These are phyloP conservation scores for Sedum album DNA, from an alignment of 164 flowering plant genomes.

Conservation along the genomic window DNA sequence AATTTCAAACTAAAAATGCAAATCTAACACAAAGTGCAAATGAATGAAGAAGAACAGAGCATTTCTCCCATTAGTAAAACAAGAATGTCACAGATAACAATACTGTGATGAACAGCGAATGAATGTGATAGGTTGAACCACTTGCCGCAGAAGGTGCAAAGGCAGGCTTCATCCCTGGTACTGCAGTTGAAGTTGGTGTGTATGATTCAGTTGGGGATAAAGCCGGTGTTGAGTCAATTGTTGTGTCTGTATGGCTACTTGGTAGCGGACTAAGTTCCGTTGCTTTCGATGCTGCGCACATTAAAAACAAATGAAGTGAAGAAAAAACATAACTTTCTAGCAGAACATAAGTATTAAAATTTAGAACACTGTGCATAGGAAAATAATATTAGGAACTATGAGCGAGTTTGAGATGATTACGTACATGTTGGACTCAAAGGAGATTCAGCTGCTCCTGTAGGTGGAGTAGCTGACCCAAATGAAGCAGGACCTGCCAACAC, in stretches of 20 bases:
- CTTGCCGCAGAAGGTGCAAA: constrained; percentile 1
- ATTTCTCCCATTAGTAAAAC: neutral
- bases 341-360: neutral
- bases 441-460: constrained; percentile 3
- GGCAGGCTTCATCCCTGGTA: constrained; percentile 6
- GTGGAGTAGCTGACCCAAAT: constrained; percentile 7
- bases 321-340: neutral
- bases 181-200: neutral
- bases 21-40: neutral
- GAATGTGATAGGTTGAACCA: neutral
- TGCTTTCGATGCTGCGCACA: constrained; percentile 8
- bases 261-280: constrained; percentile 2
- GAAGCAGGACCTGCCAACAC: constrained; percentile 3
- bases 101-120: neutral
- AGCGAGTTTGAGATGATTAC: too few relatives aligned
- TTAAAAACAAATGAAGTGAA: neutral
- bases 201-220: constrained; percentile 2
- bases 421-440: constrained; percentile 8
- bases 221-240: constrained; percentile 4
- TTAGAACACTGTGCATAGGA: neutral
- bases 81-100: neutral
- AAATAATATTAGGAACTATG: neutral
- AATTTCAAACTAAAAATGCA: neutral
- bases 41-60: neutral
- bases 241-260: neutral